phyloP scores from a whole-genome alignment of 371 early-diverging fungal genomes.

The Parasitella parasitica region DNA sequence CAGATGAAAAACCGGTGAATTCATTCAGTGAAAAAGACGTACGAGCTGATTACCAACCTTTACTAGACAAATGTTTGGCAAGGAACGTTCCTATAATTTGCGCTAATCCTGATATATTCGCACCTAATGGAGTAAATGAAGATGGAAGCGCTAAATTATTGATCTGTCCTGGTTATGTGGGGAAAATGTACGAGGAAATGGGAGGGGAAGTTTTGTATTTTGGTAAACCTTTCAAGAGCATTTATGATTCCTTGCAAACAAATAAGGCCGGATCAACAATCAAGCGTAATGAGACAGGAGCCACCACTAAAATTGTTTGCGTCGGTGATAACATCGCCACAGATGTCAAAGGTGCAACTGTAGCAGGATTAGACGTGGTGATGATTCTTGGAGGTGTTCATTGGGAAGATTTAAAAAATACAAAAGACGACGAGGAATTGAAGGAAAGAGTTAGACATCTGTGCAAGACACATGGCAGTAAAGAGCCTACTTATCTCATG shows the following conservation, averaged over 20 bases:
- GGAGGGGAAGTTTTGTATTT: slow-evolving; percentile 48
- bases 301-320: slow-evolving; percentile 24
- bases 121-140: slow-evolving; percentile 37
- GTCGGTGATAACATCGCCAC: slow-evolving; percentile 48
- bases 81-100: slow-evolving; percentile 35
- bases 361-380: slow-evolving; percentile 40
- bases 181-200: slow-evolving; percentile 39
- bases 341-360: slow-evolving; percentile 40
- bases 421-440: slow-evolving; percentile 15
- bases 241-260: slow-evolving; percentile 34
- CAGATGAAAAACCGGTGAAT: slow-evolving; percentile 19
- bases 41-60: slow-evolving; percentile 26
- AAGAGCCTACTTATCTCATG: slow-evolving; percentile 36
- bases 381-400: slow-evolving; percentile 57
- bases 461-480: slow-evolving; percentile 16
- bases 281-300: not conserved
- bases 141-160: slow-evolving; percentile 32
- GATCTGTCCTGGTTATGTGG: slow-evolving; percentile 43
- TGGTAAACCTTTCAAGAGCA: slow-evolving; percentile 45
- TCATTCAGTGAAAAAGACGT: slow-evolving; percentile 25
- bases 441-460: slow-evolving; percentile 13
- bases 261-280: slow-evolving; percentile 5
- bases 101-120: slow-evolving; percentile 49
- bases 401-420: slow-evolving; percentile 16
- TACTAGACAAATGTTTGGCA: slow-evolving; percentile 24